Evolutionary conservation across 495 filamentous ascomycete species (phyloP), one percentile per base, ranked within the genome.

Genomic region (Halenospora varia): DNA sequence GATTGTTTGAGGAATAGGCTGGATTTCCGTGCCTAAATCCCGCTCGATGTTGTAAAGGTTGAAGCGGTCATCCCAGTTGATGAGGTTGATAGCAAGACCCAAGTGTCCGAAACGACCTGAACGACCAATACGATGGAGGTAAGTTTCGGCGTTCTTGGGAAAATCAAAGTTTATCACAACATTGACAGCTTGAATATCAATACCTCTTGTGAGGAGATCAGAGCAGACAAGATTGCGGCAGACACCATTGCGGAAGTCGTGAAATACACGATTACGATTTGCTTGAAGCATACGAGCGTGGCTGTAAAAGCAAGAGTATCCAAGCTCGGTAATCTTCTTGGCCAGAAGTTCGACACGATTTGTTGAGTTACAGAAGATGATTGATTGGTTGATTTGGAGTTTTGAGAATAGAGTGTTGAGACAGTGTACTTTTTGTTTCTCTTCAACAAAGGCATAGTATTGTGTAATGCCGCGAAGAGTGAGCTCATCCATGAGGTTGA

Each of bases 91-190:
- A 50, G 94, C 94, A 62, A 99, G 78, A 77, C 94, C 94, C 68
- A 97, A 79, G 75, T 99, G 94, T 55, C 94, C 94, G 68, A 96
- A 99, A 54, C 94, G 89, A 56, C 94, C 94, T 42, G 94, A 99
- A 62, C 94, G 88, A 72, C 94, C 94, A 70, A 99, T 97, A 60
- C 94, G 92, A 73, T 99, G 94, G 20, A 99, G 89, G 70, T 99
- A 99, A 0, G 94, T 99, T 72, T 99, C 94, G 20, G 94, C 95
- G 66, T 99, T 97, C 77, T 99, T 99, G 8, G 94, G 94, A 73
- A 99, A 99, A 68, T 99, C 94, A 65, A 99, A 99, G 73, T 99
- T 99, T 80, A 99, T 99, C 63, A 99, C 94, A 48, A 99, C 94
- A 63, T 99, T 99, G 62, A 99, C 94, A 18, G 95, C 94, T 75